These are phyloP conservation scores for Petunia secreta DNA, from an alignment of 257 asterid genomes.

Conservation along the genomic window DNA sequence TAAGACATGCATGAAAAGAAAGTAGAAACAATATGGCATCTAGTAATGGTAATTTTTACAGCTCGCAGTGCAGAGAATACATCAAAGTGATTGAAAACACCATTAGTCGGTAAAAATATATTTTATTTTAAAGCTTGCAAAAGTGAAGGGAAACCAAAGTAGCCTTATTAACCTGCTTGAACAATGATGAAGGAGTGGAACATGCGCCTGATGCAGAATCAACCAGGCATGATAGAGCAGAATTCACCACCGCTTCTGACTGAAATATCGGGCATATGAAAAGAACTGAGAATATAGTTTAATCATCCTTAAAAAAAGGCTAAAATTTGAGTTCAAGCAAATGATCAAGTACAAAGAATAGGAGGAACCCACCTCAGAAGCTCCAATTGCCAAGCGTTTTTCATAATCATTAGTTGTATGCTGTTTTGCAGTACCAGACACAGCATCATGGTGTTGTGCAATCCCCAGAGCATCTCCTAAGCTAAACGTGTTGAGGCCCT, in stretches of 20 bases:
- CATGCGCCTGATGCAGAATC: conserved; percentile 50
- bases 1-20: too few species aligned
- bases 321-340: neutral
- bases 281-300: neutral
- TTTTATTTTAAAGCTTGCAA: neutral
- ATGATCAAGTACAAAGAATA: neutral
- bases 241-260: conserved; percentile 64
- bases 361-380: conserved; percentile 54
- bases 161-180: conserved; percentile 57
- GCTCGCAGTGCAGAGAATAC: too few species aligned
- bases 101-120: too few species aligned
- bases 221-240: conserved; percentile 74
- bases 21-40: too few species aligned
- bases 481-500: conserved; percentile 51
- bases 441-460: conserved; percentile 92
- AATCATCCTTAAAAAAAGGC: neutral
- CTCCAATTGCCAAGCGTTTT: conserved; percentile 83
- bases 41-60: too few species aligned
- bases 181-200: conserved; percentile 43
- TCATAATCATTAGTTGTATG: conserved; percentile 91
- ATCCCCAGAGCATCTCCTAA: conserved; percentile 79
- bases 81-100: too few species aligned
- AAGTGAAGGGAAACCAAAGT: neutral
- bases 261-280: conserved; percentile 29
- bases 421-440: conserved; percentile 81